phyloP scores from a whole-genome alignment of 2,329 filamentous ascomycete species.

The Penicillium sclerotiorum region DNA sequence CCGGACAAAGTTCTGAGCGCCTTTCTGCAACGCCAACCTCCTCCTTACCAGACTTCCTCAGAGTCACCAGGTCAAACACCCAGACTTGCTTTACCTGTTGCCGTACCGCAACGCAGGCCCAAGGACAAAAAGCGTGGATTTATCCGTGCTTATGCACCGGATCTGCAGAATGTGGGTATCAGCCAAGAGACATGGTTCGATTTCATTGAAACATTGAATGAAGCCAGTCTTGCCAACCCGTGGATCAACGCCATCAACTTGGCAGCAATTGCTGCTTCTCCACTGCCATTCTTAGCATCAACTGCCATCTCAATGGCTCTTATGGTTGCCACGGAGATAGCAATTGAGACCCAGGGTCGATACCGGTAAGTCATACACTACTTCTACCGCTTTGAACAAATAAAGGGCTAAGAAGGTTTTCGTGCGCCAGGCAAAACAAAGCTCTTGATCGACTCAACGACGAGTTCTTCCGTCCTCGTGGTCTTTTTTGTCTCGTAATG shows the following conservation, averaged over 20 bases:
- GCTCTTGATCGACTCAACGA: not conserved
- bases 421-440: not conserved
- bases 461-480: not conserved
- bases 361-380: not conserved
- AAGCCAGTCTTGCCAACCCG: not conserved
- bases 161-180: slow-evolving; percentile 51
- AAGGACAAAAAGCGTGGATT: slow-evolving; percentile 54
- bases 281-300: not conserved
- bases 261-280: not conserved
- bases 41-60: not conserved
- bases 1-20: slow-evolving; percentile 14
- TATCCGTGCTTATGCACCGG: slow-evolving; percentile 56
- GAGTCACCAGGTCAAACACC: not conserved
- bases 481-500: not conserved
- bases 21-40: slow-evolving; percentile 11
- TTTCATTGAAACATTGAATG: slow-evolving; percentile 50
- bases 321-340: not conserved
- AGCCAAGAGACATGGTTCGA: slow-evolving; percentile 52
- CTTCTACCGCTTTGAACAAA: not conserved
- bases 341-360: not conserved
- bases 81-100: not conserved
- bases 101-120: slow-evolving; percentile 53
- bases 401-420: not conserved
- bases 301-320: not conserved
- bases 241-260: not conserved